Base-by-base conservation (phyloP, 257 asterid genomes). In the Ehretia macrophylla region DNA sequence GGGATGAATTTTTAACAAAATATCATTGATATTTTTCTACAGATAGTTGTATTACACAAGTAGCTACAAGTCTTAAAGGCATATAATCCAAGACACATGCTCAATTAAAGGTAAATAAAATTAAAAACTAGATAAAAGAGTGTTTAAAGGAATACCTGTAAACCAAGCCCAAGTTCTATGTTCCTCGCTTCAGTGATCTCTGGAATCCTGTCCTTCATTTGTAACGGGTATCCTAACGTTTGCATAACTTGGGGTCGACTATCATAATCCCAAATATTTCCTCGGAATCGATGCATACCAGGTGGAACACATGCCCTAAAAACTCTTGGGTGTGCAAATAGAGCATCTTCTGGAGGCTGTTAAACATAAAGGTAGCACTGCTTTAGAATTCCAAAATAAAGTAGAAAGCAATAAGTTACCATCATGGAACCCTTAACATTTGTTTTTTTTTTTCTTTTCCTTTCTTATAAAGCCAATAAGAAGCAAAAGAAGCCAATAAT, bases 271-370 rank as follows among this genome's bases (percentile, higher is more conserved):
- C 99, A 93, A 66, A 93, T 83, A 65, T 86, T 93, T 66, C 97
- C 97, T 61, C 96, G 92, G 66, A 93, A 93, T 17, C 97, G 77
- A 81, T 93, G 99, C 97, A 93, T 93, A 17, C 99, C 99, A 58
- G 99, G 99, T 64, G 99, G 99, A 67, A 93, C 99, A 56, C 99
- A 93, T 40, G 99, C 99, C 74, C 99, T 77, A 66, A 89, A 93
- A 66, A 93, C 86, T 75, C 99, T 77, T 0, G 99, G 99, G 55
- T 89, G 99, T 23, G 94, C 86, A 78, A 93, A 93, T 17, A 93
- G 92, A 16, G 97, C 89, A 55, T 86, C 97, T 81, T 89, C 95
- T 2, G 99, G 97, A 63, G 90, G 94, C 86, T 80, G 81, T 60
- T 53, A 11, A 18, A 20, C 19, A 18, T 27, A 8, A 32, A 21